These are phyloP conservation scores for Exophiala spinifera DNA, from an alignment of 2,329 filamentous ascomycete species.

Conservation along the genomic window DNA sequence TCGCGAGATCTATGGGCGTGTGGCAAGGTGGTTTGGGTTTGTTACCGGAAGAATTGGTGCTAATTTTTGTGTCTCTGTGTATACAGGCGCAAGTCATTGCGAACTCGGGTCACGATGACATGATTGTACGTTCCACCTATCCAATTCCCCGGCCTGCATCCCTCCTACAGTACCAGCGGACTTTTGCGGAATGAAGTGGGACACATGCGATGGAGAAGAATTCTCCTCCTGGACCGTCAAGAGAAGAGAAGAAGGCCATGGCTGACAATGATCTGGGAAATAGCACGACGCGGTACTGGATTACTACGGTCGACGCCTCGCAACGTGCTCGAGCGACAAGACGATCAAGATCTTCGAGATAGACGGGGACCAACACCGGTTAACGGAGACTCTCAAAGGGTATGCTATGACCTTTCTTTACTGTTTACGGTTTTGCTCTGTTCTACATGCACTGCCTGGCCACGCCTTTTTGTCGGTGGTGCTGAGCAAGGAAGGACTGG, in stretches of 20 bases:
- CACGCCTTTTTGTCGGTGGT: too few relatives aligned
- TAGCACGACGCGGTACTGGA: slow-evolving; percentile 97
- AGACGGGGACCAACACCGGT: slow-evolving; percentile 83
- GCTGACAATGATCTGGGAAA: neutral
- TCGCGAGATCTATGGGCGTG: neutral
- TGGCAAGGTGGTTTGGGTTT: too few relatives aligned
- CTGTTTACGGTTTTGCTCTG: too few relatives aligned
- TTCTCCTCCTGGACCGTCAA: neutral
- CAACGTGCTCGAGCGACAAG: slow-evolving; percentile 95
- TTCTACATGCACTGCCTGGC: too few relatives aligned
- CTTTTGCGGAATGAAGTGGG: too few relatives aligned
- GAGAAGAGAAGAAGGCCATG: neutral
- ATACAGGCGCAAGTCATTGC: slow-evolving; percentile 75
- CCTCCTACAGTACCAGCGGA: too few relatives aligned
- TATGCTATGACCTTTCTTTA: slow-evolving; percentile 41
- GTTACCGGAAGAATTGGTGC: too few relatives aligned
- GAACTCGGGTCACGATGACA: slow-evolving; percentile 92
- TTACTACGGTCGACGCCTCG: slow-evolving; percentile 94
- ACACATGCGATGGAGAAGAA: too few relatives aligned
- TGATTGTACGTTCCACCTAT: slow-evolving; percentile 71
- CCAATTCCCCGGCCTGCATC: too few relatives aligned
- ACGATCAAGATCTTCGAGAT: slow-evolving; percentile 99
- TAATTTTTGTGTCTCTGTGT: too few relatives aligned
- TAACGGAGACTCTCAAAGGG: slow-evolving; percentile 94
- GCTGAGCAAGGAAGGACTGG: too few relatives aligned